Base-by-base conservation (phyloP, 2,329 filamentous ascomycete species). In the Phoma sp. region DNA sequence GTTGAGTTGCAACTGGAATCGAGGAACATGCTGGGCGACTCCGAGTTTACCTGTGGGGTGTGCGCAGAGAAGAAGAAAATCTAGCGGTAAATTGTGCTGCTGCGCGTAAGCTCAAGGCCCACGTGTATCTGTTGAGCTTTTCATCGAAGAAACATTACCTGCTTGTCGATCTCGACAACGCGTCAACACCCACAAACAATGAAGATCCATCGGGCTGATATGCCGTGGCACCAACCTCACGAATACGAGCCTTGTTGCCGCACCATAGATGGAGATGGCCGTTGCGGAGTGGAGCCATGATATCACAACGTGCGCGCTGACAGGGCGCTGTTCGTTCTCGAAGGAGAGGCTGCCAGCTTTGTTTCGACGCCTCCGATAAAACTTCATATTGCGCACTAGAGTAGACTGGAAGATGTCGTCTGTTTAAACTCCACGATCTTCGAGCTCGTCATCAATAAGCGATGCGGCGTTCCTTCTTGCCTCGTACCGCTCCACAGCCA, bases 181-280 rank as follows among this genome's bases (percentile, higher is more conserved):
- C 35, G 40, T 51, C 40, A 45, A 51, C 25, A 21, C 35, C 52
- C 36, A 24, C 36, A 25, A 21, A 35, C 31, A 50, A 31, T 55
- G 51, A 41, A 45, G n/a, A 31, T 35, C 27, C 13, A 29, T 31
- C 36, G 40, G 40, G 36, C 32, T 22, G 45, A 40, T 32, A 19
- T 22, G 38, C 40, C 29, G 41, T 45, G 37, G 41, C 40, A 32
- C 43, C 43, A 47, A 32, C 43, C 31, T 38, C 22, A 15, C 35
- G 15, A 44, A 49, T 55, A 55, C 52, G 45, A 55, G 36, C 25
- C 45, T 24, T 44, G 32, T 25, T 40, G 51, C 45, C 51, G 45
- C 40, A 39, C 21, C 19, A 50, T 45, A n/a, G 33, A 44, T 31
- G 31, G 24, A 29, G 6, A 33, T 31, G 17, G 35, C 32, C 35